Base-by-base conservation (phyloP, 768 basidiomycete species). In the Russula dissimulans region DNA sequence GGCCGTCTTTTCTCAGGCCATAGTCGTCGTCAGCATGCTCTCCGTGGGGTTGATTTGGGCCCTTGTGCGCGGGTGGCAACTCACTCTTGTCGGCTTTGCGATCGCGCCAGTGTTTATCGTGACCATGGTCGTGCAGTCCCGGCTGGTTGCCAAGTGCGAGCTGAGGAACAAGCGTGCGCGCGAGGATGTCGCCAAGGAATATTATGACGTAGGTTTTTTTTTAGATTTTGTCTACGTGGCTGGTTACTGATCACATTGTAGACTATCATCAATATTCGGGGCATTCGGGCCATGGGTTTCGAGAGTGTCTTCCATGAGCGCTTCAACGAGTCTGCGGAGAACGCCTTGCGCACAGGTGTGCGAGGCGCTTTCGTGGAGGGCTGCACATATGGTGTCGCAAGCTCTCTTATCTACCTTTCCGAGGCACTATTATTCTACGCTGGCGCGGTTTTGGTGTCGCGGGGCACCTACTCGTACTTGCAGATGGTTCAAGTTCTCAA, bases 381-480 rank as follows among this genome's bases (percentile, higher is more conserved):
- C 3, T 83, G 88, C 69, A 87, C 90, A 0, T 84, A 84, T 61
- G 93, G 91, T 10, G 79, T 92, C 18, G 82, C 87, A 2, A 87
- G 83, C 57, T 86, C 86, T 0, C 77, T 97, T 60, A 91, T 95
- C 54, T 94, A 97, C 69, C 78, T 92, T 22, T 85, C 91, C 0
- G 90, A 98, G 72, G 95, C 91, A 0, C 76, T 97, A 17, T 77
- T 99, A 53, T 95, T 97, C 75, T 95, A 89, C 67, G 86, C 93
- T 53, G 91, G 93, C 45, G 89, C 92, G 0, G 75, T 91, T n/a
- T 79, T 98, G 62, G 83, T 98, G 56, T 79, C 84, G 4, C 77
- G 79, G 1, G 93, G 91, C 9, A 84, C 81, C 22, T 95, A 95
- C 72, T 82, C 83, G 9, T 98, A 95, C 71, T 79, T 88, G 61